phyloP scores from a whole-genome alignment of 2,329 filamentous ascomycete genomes.

The Moelleriella libera region DNA sequence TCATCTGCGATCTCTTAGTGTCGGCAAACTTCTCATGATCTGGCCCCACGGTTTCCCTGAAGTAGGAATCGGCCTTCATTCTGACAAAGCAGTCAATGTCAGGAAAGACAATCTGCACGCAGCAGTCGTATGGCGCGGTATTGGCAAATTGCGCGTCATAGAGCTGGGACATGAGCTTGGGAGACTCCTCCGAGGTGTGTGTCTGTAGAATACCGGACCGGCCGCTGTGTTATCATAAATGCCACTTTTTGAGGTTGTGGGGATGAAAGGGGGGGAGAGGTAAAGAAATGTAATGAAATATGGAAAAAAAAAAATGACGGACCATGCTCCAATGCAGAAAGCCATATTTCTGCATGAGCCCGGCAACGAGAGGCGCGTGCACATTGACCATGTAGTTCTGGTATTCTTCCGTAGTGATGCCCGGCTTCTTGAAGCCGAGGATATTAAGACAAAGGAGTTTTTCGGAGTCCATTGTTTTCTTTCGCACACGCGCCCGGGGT shows the following conservation, averaged over 20 bases:
- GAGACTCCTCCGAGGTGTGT: neutral
- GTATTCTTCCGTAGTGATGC: neutral
- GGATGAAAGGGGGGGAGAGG: too few relatives aligned
- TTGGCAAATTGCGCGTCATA: conserved; percentile 1
- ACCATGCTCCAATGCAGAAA: conserved; percentile 1
- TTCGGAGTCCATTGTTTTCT: neutral
- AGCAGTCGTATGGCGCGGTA: neutral
- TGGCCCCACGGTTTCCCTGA: neutral
- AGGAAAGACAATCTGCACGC: conserved; percentile 1
- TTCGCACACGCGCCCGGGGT: neutral
- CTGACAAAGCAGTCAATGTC: conserved; percentile 1
- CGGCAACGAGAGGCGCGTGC: neutral
- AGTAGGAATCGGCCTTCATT: conserved; percentile 1
- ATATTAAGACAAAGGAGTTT: conserved; percentile 1
- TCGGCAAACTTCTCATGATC: conserved; percentile 2
- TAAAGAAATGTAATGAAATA: too few relatives aligned
- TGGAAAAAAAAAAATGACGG: neutral
- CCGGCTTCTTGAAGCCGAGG: conserved; percentile 1
- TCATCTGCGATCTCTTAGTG: conserved; percentile 2
- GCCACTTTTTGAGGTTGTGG: neutral
- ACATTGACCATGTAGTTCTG: conserved; percentile 2
- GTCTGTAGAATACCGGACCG: neutral
- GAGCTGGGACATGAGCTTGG: neutral
- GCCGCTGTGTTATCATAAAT: neutral
- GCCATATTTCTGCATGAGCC: neutral